Percentiles rank a stretch among this genome's conserved stretches.
phyloP scores from a whole-genome alignment of 2,329 filamentous ascomycete species.

The Ophiosphaerella herpotricha region DNA sequence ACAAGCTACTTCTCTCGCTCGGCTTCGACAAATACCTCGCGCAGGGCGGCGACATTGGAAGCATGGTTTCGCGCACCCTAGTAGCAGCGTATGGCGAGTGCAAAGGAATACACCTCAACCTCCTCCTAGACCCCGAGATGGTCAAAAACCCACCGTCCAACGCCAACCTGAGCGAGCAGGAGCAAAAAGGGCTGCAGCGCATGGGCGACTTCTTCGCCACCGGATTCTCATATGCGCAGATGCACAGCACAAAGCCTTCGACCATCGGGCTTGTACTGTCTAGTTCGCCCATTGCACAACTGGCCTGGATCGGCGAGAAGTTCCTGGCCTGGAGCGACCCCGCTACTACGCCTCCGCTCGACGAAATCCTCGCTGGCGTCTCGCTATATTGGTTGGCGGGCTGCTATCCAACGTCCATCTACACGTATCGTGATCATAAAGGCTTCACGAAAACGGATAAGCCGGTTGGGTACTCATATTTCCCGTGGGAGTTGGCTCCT shows the following conservation, averaged over 20 bases:
- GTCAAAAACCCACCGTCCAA: slow-evolving; percentile 11
- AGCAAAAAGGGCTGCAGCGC: slow-evolving; percentile 47
- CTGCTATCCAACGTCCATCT: slow-evolving; percentile 55
- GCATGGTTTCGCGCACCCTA: slow-evolving; percentile 50
- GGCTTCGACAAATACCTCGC: slow-evolving; percentile 59
- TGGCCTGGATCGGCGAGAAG: slow-evolving; percentile 65
- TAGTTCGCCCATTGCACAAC: slow-evolving; percentile 59
- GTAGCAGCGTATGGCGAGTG: slow-evolving; percentile 51
- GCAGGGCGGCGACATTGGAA: slow-evolving; percentile 64
- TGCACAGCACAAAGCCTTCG: slow-evolving; percentile 60
- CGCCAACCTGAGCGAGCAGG: slow-evolving; percentile 33
- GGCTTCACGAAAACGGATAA: slow-evolving; percentile 43
- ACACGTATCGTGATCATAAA: slow-evolving; percentile 52
- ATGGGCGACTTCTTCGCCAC: slow-evolving; percentile 46
- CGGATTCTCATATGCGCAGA: slow-evolving; percentile 56
- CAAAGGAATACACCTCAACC: slow-evolving; percentile 49
- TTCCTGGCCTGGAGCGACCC: slow-evolving; percentile 59
- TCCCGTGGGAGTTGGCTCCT: slow-evolving; percentile 49
- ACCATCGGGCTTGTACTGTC: slow-evolving; percentile 62
- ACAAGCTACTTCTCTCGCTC: slow-evolving; percentile 58
- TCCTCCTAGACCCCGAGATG: slow-evolving; percentile 24
- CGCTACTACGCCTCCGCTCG: slow-evolving; percentile 36
- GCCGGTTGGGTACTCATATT: slow-evolving; percentile 51
- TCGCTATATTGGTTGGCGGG: slow-evolving; percentile 62
- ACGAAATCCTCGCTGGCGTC: slow-evolving; percentile 56